These are phyloP conservation scores for Backusella australiensis DNA, from an alignment of 192 early-diverging fungal genomes.

Conservation along the genomic window DNA sequence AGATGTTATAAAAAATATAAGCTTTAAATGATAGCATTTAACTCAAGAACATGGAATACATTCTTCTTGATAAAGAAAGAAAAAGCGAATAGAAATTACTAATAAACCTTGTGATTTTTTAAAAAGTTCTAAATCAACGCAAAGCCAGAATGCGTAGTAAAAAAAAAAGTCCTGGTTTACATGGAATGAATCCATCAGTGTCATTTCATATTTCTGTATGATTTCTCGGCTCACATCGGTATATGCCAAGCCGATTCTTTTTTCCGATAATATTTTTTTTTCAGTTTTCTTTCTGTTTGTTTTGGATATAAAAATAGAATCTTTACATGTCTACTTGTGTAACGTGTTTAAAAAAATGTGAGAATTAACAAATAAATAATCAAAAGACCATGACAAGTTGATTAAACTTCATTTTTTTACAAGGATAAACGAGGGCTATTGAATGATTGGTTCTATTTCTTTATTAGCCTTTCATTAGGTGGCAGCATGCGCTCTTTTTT, in stretches of 20 bases:
- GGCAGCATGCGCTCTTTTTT: not conserved
- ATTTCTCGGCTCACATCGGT: not conserved
- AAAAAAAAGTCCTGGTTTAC: not conserved
- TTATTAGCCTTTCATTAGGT: not conserved
- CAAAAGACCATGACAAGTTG: not conserved
- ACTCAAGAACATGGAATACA: not conserved
- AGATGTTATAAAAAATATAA: not conserved
- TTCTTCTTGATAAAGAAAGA: not conserved
- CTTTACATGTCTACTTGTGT: not conserved
- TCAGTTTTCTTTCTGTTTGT: not conserved
- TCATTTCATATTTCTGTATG: not conserved
- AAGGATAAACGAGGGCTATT: not conserved
- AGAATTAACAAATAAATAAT: not conserved
- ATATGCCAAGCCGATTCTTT: not conserved
- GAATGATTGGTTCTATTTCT: not conserved
- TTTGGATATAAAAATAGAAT: not conserved
- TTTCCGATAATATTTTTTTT: not conserved
- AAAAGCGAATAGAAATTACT: not conserved
- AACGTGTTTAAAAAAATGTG: not conserved
- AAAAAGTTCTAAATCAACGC: not conserved
- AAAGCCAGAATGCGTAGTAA: not conserved
- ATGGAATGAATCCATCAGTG: not conserved
- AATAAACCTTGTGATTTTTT: too few species aligned
- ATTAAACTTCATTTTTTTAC: not conserved
- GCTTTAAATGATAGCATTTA: not conserved